phyloP scores from a whole-genome alignment of 1,139 yeast genomes.

The Taphrina deformans region DNA sequence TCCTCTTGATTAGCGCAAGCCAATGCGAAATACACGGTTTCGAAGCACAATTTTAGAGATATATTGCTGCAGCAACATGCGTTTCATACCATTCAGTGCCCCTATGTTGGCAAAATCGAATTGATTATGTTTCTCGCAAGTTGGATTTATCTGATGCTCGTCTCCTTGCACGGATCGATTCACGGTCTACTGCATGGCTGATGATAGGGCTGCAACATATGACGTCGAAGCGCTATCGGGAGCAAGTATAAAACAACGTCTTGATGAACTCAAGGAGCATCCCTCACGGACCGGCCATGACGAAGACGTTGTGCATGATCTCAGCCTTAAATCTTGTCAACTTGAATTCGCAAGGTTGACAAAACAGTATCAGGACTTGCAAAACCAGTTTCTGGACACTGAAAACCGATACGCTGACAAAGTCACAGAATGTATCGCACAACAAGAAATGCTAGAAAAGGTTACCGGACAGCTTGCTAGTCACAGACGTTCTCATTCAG shows the following conservation, averaged over 20 bases:
- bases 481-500: not conserved
- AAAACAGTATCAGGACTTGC: constrained; percentile 1
- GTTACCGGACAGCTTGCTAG: not conserved
- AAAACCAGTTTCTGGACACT: constrained; percentile 3
- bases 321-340: not conserved
- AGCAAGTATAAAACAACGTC: too few species aligned
- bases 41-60: not conserved
- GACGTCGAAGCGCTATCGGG: too few species aligned
- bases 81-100: not conserved
- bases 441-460: not conserved
- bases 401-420: not conserved
- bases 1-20: not conserved
- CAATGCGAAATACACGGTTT: not conserved
- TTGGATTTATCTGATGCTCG: too few species aligned
- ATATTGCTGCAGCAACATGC: not conserved
- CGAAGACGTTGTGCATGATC: too few species aligned
- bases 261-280: too few species aligned
- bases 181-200: too few species aligned
- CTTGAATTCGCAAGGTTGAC: not conserved
- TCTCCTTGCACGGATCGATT: too few species aligned
- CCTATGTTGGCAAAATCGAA: too few species aligned
- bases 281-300: too few species aligned
- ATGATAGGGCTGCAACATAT: too few species aligned
- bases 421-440: not conserved
- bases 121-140: too few species aligned